Conservation (phyloP, 2,329 filamentous ascomycete genomes). For the Aspergillus aculeatus region DNA sequence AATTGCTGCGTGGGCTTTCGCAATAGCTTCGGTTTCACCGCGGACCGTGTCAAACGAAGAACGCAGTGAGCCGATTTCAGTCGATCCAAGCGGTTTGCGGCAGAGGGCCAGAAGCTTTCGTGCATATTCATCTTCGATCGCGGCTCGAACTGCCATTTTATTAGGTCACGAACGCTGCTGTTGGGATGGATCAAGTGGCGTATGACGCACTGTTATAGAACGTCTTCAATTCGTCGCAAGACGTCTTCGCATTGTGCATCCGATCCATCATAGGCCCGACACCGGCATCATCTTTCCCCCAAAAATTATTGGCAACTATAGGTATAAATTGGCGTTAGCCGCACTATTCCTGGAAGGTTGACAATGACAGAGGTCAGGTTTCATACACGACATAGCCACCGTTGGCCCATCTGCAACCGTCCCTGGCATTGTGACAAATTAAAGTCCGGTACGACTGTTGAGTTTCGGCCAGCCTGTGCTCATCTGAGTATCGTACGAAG, state of each 20-base stretch:
- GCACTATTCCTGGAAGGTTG: background rate
- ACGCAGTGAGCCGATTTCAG: slow-evolving; percentile 79
- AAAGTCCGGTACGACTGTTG: slow-evolving; percentile 18
- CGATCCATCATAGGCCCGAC: slow-evolving; percentile 87
- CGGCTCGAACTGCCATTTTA: slow-evolving; percentile 66
- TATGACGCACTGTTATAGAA: slow-evolving; percentile 78
- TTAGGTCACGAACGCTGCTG: slow-evolving; percentile 9
- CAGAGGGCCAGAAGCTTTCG: slow-evolving; percentile 82
- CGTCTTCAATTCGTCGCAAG: slow-evolving; percentile 85
- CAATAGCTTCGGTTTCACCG: slow-evolving; percentile 88
- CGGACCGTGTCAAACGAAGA: slow-evolving; percentile 83
- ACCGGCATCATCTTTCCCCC: slow-evolving; percentile 98
- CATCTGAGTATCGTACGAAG: slow-evolving; percentile 23
- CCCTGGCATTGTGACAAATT: slow-evolving; percentile 55
- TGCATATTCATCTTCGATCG: slow-evolving; percentile 95
- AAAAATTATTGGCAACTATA: slow-evolving; percentile 94
- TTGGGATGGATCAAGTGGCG: background rate
- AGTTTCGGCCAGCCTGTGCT: slow-evolving; percentile 41
- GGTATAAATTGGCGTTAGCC: slow-evolving; percentile 8
- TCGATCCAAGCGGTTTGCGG: slow-evolving; percentile 84
- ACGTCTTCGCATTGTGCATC: slow-evolving; percentile 91
- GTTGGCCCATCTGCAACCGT: slow-evolving; percentile 62
- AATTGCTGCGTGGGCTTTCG: slow-evolving; percentile 86
- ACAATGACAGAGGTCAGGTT: background rate
- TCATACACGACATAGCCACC: slow-evolving; percentile 66